These are phyloP conservation scores for Acacia pycnantha DNA, from an alignment of 331 rosid genomes.

Conservation along the genomic window DNA sequence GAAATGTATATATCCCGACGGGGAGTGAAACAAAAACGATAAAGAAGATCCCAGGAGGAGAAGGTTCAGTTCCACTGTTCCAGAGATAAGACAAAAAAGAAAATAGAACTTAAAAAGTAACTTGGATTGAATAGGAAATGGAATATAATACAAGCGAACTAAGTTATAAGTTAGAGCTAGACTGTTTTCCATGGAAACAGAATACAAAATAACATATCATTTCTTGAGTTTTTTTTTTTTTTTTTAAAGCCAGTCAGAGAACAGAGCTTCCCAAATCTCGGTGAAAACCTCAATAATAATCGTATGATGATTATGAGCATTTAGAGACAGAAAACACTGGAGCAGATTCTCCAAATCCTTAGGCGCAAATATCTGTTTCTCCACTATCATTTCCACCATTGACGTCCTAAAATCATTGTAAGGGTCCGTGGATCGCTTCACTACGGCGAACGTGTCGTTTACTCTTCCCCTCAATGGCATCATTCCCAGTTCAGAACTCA, in stretches of 20 bases:
- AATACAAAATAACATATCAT: conserved; percentile 11
- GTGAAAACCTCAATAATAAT: conserved; percentile 82
- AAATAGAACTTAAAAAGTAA: conserved; percentile 1
- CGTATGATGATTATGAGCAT: conserved; percentile 67
- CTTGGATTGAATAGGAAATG: conserved; percentile 27
- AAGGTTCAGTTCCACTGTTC: conserved; percentile 13
- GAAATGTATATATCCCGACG: background rate
- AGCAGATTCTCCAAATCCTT: conserved; percentile 81
- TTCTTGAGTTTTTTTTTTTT: background rate
- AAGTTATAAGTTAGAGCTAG: conserved; percentile 43
- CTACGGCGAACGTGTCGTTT: conserved; percentile 83
- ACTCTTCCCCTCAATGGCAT: conserved; percentile 69
- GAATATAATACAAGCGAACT: conserved; percentile 38
- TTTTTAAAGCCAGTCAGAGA: conserved; percentile 59
- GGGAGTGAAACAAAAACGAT: background rate
- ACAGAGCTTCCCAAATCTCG: conserved; percentile 94
- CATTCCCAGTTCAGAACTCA: conserved; percentile 55
- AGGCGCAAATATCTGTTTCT: conserved; percentile 79
- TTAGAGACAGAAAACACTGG: conserved; percentile 83
- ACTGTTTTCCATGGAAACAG: conserved; percentile 3
- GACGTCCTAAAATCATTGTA: conserved; percentile 88
- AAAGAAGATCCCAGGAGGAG: background rate
- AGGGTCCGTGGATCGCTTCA: conserved; percentile 89
- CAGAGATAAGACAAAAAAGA: background rate
- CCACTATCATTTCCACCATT: conserved; percentile 95